Evolutionary conservation across 2,329 filamentous ascomycete species (phyloP).

Genomic region (Leptographium wingfieldii): DNA sequence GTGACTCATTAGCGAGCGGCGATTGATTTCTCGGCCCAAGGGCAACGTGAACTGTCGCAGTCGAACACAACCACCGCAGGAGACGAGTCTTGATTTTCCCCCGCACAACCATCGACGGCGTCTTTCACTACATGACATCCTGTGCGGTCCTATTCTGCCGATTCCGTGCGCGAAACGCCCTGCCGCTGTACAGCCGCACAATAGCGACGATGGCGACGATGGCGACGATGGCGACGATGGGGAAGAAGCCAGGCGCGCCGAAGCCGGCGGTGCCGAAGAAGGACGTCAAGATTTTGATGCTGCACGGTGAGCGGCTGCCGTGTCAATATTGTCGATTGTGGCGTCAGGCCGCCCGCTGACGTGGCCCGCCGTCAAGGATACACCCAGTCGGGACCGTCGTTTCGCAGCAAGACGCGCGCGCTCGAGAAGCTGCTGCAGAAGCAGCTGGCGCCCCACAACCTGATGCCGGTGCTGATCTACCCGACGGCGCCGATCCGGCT

Average conservation of each 20-base stretch:
- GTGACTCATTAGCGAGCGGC: neutral
- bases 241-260: neutral
- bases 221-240: neutral
- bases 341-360: neutral
- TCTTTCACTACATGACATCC: neutral
- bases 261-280: conserved; percentile 25
- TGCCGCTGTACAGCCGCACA: neutral
- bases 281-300: conserved; percentile 59
- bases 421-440: conserved; percentile 72
- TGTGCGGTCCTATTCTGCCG: neutral
- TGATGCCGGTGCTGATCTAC: conserved; percentile 47
- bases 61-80: neutral
- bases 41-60: neutral
- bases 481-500: conserved; percentile 57
- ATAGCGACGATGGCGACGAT: neutral
- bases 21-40: neutral
- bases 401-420: conserved; percentile 79
- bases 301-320: conserved; percentile 44
- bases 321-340: no score
- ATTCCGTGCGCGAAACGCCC: neutral
- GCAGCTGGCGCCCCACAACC: conserved; percentile 46
- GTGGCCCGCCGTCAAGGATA: conserved; percentile 43
- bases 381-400: conserved; percentile 78
- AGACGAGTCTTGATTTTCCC: neutral
- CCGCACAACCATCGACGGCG: neutral